A percentile compares a stretch with the other conserved stretches of the same genome.
Evolutionary conservation across 257 asterid species (phyloP).

Genomic region (Solanum peruvianum): DNA sequence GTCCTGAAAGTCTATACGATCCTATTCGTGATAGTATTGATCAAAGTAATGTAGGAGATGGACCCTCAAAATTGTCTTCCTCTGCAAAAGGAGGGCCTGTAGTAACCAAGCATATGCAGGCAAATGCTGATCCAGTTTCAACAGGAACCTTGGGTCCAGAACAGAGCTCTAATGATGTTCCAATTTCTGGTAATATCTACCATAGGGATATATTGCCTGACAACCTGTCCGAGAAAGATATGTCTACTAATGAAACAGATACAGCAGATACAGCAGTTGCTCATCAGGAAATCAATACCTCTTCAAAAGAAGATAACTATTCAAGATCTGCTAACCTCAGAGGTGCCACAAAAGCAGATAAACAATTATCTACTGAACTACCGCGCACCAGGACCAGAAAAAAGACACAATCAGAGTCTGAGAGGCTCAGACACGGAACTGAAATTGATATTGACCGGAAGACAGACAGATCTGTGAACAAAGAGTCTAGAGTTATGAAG

Average conservation of each 20-base stretch:
- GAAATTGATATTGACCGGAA: slow-evolving; percentile 22
- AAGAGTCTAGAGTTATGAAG: slow-evolving; percentile 38
- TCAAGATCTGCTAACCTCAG: slow-evolving; percentile 14
- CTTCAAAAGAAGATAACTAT: slow-evolving; percentile 28
- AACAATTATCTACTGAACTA: slow-evolving; percentile 15
- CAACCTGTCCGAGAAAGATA: slow-evolving; percentile 5
- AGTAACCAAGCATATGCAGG: slow-evolving; percentile 20
- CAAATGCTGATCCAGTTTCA: slow-evolving; percentile 9
- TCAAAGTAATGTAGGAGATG: slow-evolving; percentile 19
- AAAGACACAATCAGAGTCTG: slow-evolving; percentile 20
- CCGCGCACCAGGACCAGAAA: slow-evolving; percentile 12
- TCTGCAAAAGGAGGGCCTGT: slow-evolving; percentile 47
- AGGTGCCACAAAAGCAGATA: slow-evolving; percentile 12
- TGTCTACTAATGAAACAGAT: not conserved
- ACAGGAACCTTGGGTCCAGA: slow-evolving; percentile 12
- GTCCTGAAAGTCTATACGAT: slow-evolving; percentile 32
- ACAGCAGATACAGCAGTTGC: slow-evolving; percentile 5
- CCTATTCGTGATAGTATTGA: slow-evolving; percentile 35
- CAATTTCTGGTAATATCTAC: slow-evolving; percentile 8
- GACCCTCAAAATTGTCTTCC: slow-evolving; percentile 14
- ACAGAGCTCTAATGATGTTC: slow-evolving; percentile 11
- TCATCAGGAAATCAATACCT: slow-evolving; percentile 10
- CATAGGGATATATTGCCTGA: not conserved
- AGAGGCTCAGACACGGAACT: slow-evolving; percentile 20
- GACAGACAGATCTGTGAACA: slow-evolving; percentile 17